Evolutionary conservation across 495 filamentous ascomycete species (phyloP), one percentile per base, ranked within the genome.

Genomic region (Penicillium pancosmium): DNA sequence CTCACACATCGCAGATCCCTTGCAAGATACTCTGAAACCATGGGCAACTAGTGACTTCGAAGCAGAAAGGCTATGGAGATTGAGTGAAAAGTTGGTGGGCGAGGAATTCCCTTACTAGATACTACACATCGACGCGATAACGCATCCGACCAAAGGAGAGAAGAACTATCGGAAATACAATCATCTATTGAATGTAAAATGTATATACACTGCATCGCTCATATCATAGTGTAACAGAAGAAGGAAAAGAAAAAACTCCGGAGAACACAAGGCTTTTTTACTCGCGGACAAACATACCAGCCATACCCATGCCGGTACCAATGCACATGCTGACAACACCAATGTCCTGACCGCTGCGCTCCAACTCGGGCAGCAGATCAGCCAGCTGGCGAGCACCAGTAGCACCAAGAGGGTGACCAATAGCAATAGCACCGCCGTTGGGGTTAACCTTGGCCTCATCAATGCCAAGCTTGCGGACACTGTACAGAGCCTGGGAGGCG

Each of bases 281-380:
- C 77, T 93, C 91, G 61, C 87, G 83, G 43, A 94, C 88, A 79
- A 93, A 91, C 68, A 93, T 79, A 25, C 88, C 89, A 18, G 89
- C 90, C 91, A 92, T 92, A 12, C 91, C 91, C 91, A 93, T 93
- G n/a, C 91, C 91, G 13, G 91, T 95, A 34, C 91, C 91, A 63
- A 95, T 86, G 73, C 91, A 96, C 91, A 96, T 92, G 71, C 87
- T 91, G 38, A 90, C 86, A 25, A 91, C 86, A 47, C 88, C 88
- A 31, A 89, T 76, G 68, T 90, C 78, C 49, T 85, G 82, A 18
- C 80, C 81, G 52, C 86, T 85, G 58, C 84, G 76, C 71, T 80
- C 78, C 70, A 89, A 64, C 73, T 91, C 88, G 19, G 81, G 83
- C 65, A 97, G 69, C 46, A 96, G 72, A 33, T 90, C 92, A 52